A percentile compares a stretch with the other conserved stretches of the same genome.
Conservation (phyloP, 2,329 filamentous ascomycete genomes). For the Talaromyces sp. region DNA sequence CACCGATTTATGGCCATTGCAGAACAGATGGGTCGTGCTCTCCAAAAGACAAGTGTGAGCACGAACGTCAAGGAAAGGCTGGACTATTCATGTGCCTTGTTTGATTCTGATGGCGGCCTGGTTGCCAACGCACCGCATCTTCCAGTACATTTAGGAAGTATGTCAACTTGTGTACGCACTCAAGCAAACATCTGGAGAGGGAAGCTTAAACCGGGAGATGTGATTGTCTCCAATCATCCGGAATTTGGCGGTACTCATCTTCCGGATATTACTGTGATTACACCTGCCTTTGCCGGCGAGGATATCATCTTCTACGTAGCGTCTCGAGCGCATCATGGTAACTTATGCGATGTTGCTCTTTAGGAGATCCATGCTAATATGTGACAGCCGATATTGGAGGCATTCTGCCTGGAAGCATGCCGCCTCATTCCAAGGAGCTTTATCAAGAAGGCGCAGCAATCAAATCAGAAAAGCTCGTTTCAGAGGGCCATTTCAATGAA, state of each 20-base stretch:
- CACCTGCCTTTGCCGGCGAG: constrained; percentile 68
- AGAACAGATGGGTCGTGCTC: constrained; percentile 76
- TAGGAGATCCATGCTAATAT: constrained; percentile 19
- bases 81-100: constrained; percentile 75
- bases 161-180: constrained; percentile 74
- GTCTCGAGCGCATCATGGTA: constrained; percentile 70
- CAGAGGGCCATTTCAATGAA: constrained; percentile 64
- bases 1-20: constrained; percentile 84
- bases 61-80: constrained; percentile 77
- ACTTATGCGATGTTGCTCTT: constrained; percentile 45
- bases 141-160: constrained; percentile 73
- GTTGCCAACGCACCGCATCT: constrained; percentile 77
- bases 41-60: constrained; percentile 77
- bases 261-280: constrained; percentile 74
- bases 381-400: constrained; percentile 68
- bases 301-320: constrained; percentile 74
- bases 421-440: constrained; percentile 66
- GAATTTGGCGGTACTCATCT: constrained; percentile 78
- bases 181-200: constrained; percentile 76
- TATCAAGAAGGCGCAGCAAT: constrained; percentile 66
- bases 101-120: constrained; percentile 67
- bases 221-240: constrained; percentile 76
- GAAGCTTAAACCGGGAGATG: constrained; percentile 72
- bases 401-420: constrained; percentile 75
- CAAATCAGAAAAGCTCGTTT: constrained; percentile 54